Base-by-base conservation (phyloP, 2,329 filamentous ascomycete species). In the Aspergillus aculeatinus region DNA sequence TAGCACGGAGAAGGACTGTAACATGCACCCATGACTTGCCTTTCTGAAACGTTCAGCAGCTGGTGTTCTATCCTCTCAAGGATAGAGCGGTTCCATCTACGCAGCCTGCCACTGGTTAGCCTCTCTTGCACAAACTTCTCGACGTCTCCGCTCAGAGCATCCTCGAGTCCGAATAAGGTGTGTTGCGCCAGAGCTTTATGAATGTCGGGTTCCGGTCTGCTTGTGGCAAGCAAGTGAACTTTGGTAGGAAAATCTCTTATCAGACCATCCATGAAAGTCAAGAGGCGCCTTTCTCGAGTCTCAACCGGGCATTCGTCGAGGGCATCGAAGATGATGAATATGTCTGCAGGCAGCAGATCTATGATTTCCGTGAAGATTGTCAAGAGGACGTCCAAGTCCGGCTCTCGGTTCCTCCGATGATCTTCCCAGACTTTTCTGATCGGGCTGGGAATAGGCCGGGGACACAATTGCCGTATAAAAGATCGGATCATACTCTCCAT, bases 251-350 rank as follows among this genome's bases (percentile, higher is more conserved):
- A 27, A 1, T 23, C 19, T 7, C 29, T 12, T 6, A 7, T 16
- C 5, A 48, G 9, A 2, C 10, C 39, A 6, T n/a, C 21, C 3
- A 58, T 35, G 12, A 58, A 4, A 21, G 39, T 2, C 2, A 58
- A 3, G 2, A 58, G 27, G 23, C 39, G 25, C 14, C 42, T 48
- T 42, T 58, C 49, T 5, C 33, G 44, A n/a, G 6, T 21, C 16
- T 16, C 25, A 14, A 4, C 29, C 2, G 56, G 56, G 12, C 55
- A 57, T 29, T 57, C 48, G n/a, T 57, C 55, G 16, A 57, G 7
- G 5, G 55, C 55, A 52, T 57, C 55, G 3, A 57, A 7, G 3
- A 57, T 44, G 1, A 57, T n/a, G 9, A 44, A 57, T 2, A 33
- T 1, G 0, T 52, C 27, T 9, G 2, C 55, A 9, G 12, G 4